Evolutionary conservation across 2,329 filamentous ascomycete species (phyloP).

Genomic region (Fusarium graminum): DNA sequence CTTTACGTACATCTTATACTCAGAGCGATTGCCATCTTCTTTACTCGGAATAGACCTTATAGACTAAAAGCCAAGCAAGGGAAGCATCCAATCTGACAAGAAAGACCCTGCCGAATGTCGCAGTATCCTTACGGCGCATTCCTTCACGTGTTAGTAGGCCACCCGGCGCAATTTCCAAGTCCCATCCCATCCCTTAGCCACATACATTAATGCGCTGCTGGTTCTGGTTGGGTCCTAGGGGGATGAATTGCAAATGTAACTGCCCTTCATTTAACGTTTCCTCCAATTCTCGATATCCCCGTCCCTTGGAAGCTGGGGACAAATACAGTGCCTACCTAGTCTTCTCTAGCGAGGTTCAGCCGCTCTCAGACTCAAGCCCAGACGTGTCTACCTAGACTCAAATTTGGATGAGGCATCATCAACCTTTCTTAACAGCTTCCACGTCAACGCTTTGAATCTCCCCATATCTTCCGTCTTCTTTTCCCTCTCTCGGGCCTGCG

Average conservation of each 20-base stretch:
- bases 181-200: slow-evolving; percentile 35
- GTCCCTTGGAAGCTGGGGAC: slow-evolving; percentile 1
- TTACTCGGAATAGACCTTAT: neutral
- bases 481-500: slow-evolving; percentile 31
- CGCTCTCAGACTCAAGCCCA: slow-evolving; percentile 5
- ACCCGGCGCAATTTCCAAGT: slow-evolving; percentile 37
- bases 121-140: slow-evolving; percentile 29
- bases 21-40: slow-evolving; percentile 4
- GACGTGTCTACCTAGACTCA: slow-evolving; percentile 21
- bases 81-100: slow-evolving; percentile 24
- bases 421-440: slow-evolving; percentile 35
- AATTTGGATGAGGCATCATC: slow-evolving; percentile 33
- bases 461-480: slow-evolving; percentile 3
- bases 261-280: slow-evolving; percentile 15
- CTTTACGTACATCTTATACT: neutral
- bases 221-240: slow-evolving; percentile 13
- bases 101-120: slow-evolving; percentile 38
- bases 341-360: slow-evolving; percentile 22
- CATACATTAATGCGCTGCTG: slow-evolving; percentile 24
- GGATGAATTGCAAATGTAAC: slow-evolving; percentile 16
- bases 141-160: slow-evolving; percentile 40
- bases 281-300: neutral
- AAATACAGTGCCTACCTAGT: neutral
- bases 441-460: slow-evolving; percentile 21
- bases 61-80: slow-evolving; percentile 40